Conservation (phyloP, 2,329 filamentous ascomycete genomes). For the Colletotrichum sojae region DNA sequence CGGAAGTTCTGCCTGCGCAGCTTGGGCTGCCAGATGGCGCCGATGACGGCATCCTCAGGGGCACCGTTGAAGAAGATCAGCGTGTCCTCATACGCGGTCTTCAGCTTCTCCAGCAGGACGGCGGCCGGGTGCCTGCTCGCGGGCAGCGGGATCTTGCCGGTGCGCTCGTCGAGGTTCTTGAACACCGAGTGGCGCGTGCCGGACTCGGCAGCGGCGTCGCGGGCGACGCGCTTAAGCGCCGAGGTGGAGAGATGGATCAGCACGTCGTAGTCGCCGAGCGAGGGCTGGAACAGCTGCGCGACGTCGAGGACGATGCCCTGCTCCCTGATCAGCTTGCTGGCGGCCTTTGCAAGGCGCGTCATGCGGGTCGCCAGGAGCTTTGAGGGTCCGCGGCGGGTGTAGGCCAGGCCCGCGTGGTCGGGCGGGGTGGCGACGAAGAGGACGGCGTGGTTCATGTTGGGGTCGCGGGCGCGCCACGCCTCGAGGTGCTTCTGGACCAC, state of each 20-base stretch:
- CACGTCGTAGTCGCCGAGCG: conserved; percentile 86
- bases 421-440: conserved; percentile 86
- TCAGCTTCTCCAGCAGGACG: conserved; percentile 77
- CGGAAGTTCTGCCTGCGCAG: conserved; percentile 74
- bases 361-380: conserved; percentile 89
- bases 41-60: conserved; percentile 67
- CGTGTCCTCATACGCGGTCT: conserved; percentile 74
- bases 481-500: conserved; percentile 80
- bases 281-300: conserved; percentile 78
- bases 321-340: conserved; percentile 72
- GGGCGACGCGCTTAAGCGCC: conserved; percentile 58
- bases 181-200: conserved; percentile 67
- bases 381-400: conserved; percentile 79
- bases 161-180: conserved; percentile 83
- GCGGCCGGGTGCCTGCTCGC: conserved; percentile 73
- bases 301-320: conserved; percentile 68
- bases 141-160: conserved; percentile 59
- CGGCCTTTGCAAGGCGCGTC: conserved; percentile 84
- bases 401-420: conserved; percentile 83
- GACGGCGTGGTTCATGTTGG: conserved; percentile 85
- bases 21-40: conserved; percentile 71
- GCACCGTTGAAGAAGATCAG: conserved; percentile 85
- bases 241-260: conserved; percentile 79
- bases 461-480: conserved; percentile 90
- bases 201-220: conserved; percentile 54